A percentile compares a stretch with the other conserved stretches of the same genome.
phyloP scores from a whole-genome alignment of 495 filamentous ascomycete genomes.

The Cercophora sp. region DNA sequence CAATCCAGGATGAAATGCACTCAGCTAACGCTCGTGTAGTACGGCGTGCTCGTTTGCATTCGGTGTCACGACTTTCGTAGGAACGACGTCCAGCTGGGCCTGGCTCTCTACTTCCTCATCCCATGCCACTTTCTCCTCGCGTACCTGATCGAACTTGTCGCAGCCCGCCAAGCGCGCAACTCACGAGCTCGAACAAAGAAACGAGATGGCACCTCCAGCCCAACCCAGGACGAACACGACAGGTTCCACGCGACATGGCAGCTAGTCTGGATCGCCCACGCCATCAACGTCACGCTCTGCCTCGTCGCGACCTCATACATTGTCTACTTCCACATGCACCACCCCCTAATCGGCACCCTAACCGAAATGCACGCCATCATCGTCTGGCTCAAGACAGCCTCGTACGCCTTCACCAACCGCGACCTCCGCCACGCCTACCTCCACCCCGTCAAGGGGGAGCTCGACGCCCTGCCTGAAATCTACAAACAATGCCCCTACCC shows the following conservation, averaged over 20 bases:
- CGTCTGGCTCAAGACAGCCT: slow-evolving; percentile 91
- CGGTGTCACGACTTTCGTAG: slow-evolving; percentile 82
- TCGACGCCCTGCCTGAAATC: slow-evolving; percentile 65
- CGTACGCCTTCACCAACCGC: slow-evolving; percentile 94
- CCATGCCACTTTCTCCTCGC: slow-evolving; percentile 87
- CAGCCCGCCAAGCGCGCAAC: slow-evolving; percentile 67
- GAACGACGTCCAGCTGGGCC: slow-evolving; percentile 71
- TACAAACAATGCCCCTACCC: slow-evolving; percentile 87
- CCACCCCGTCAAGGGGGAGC: slow-evolving; percentile 56
- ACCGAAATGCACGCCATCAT: slow-evolving; percentile 90
- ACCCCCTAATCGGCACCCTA: slow-evolving; percentile 88
- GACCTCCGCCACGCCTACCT: slow-evolving; percentile 87
- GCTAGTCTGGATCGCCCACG: slow-evolving; percentile 70
- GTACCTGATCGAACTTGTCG: slow-evolving; percentile 78
- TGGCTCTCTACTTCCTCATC: slow-evolving; percentile 74
- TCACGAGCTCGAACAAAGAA: slow-evolving; percentile 59
- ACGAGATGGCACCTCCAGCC: slow-evolving; percentile 44
- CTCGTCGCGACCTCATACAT: slow-evolving; percentile 74
- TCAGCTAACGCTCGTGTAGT: slow-evolving; percentile 46
- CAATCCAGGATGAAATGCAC: slow-evolving; percentile 10
- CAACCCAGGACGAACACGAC: slow-evolving; percentile 52
- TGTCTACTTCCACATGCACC: slow-evolving; percentile 85
- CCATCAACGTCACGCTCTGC: slow-evolving; percentile 76
- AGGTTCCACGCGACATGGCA: slow-evolving; percentile 72
- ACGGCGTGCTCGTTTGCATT: slow-evolving; percentile 90